Percentiles rank a stretch among this genome's conserved stretches.
These are phyloP conservation scores for Tetraselmis striata DNA, from an alignment of 139 green algal genomes.

Conservation along the genomic window DNA sequence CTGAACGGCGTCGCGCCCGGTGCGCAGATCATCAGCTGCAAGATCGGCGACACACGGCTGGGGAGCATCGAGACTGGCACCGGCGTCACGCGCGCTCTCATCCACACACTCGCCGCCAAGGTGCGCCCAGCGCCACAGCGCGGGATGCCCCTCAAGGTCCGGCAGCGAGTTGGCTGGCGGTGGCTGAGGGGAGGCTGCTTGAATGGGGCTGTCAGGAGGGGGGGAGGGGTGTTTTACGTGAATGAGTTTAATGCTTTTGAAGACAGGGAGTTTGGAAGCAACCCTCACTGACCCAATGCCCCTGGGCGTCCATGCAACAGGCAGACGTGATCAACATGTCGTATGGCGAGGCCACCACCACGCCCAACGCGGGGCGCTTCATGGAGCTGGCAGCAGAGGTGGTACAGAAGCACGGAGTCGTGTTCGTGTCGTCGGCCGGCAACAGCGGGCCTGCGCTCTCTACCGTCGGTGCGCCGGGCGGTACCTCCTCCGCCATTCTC, in stretches of 20 bases:
- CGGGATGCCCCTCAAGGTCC: too few relatives aligned
- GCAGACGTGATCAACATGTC: conserved; percentile 82
- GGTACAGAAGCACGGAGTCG: conserved; percentile 76
- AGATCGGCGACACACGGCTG: conserved; percentile 85
- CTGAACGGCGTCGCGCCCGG: conserved; percentile 82
- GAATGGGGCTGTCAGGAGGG: too few relatives aligned
- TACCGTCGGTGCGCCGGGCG: conserved; percentile 75
- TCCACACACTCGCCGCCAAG: conserved; percentile 13
- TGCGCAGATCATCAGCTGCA: conserved; percentile 87
- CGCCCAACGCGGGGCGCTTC: conserved; percentile 63
- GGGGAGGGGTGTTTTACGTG: too few relatives aligned
- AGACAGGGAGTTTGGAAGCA: too few relatives aligned
- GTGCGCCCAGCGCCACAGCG: neutral
- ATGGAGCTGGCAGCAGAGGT: conserved; percentile 60
- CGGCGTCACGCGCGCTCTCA: conserved; percentile 63
- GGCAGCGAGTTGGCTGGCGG: too few relatives aligned
- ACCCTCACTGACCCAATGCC: too few relatives aligned
- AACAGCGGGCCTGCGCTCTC: conserved; percentile 80
- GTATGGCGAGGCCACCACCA: conserved; percentile 65
- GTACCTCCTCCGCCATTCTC: conserved; percentile 55
- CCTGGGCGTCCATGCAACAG: too few relatives aligned
- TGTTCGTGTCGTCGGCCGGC: conserved; percentile 74
- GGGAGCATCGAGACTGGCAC: conserved; percentile 76
- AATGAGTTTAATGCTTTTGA: too few relatives aligned
- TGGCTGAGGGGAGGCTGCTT: too few relatives aligned